These are phyloP conservation scores for Dichotomopilus funicola DNA, from an alignment of 2,329 filamentous ascomycete species.

Conservation along the genomic window DNA sequence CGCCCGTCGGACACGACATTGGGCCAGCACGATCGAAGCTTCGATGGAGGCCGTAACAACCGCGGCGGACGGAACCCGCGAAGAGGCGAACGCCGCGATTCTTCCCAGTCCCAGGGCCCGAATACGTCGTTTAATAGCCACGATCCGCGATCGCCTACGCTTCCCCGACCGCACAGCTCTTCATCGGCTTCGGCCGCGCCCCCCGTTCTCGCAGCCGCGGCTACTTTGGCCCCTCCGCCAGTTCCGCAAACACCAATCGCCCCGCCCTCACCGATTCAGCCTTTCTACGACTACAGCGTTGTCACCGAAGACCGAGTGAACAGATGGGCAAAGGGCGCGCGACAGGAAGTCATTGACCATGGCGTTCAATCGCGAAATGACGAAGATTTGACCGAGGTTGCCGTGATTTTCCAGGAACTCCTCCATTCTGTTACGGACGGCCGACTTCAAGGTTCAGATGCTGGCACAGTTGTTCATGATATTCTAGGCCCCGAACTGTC, in stretches of 20 bases:
- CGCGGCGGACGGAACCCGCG: slow-evolving; percentile 42
- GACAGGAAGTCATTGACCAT: slow-evolving; percentile 58
- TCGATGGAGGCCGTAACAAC: slow-evolving; percentile 40
- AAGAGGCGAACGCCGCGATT: slow-evolving; percentile 47
- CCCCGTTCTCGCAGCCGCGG: slow-evolving; percentile 4
- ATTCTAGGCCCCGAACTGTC: slow-evolving; percentile 56
- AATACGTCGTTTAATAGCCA: slow-evolving; percentile 17
- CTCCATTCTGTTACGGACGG: slow-evolving; percentile 67
- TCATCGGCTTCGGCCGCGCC: slow-evolving; percentile 30
- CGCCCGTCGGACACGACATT: slow-evolving; percentile 51
- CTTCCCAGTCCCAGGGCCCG: slow-evolving; percentile 32
- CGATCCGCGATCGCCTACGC: slow-evolving; percentile 28
- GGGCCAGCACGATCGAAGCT: slow-evolving; percentile 52
- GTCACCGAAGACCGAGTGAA: slow-evolving; percentile 63
- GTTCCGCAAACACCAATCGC: slow-evolving; percentile 19
- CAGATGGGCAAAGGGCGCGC: slow-evolving; percentile 62
- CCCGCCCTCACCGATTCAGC: slow-evolving; percentile 25
- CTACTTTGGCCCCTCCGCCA: slow-evolving; percentile 1
- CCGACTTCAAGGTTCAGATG: slow-evolving; percentile 59
- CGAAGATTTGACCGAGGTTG: slow-evolving; percentile 62
- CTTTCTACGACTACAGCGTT: slow-evolving; percentile 63
- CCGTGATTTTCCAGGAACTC: slow-evolving; percentile 77
- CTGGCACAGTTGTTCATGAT: slow-evolving; percentile 66
- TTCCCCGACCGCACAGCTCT: slow-evolving; percentile 33
- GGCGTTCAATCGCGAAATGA: slow-evolving; percentile 59